A percentile compares a stretch with the other conserved stretches of the same genome.
phyloP scores from a whole-genome alignment of 2,329 filamentous ascomycete species.

The Plenodomus biglobosus region DNA sequence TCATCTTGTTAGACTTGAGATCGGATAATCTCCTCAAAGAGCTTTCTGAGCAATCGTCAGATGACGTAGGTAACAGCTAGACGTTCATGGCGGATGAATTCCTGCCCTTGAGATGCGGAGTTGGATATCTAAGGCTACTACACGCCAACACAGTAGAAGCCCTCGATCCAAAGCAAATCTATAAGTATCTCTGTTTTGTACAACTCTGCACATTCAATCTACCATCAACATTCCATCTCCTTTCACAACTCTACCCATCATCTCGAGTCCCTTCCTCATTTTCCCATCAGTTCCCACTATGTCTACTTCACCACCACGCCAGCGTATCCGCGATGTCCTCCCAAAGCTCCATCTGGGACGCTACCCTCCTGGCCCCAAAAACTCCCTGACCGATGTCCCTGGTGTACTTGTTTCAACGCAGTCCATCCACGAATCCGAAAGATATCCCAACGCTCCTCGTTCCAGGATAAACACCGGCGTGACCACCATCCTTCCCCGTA shows the following conservation, averaged over 20 bases:
- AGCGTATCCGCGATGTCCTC: slow-evolving; percentile 45
- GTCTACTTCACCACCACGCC: slow-evolving; percentile 21
- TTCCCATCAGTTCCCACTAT: slow-evolving; percentile 5
- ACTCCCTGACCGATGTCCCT: slow-evolving; percentile 50
- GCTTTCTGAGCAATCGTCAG: neutral
- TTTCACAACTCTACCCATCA: no score
- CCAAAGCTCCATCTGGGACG: slow-evolving; percentile 42
- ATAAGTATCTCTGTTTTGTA: neutral
- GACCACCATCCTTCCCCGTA: slow-evolving; percentile 49
- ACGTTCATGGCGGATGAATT: no score
- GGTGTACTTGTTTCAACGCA: slow-evolving; percentile 49
- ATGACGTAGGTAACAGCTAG: no score
- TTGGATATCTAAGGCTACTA: no score
- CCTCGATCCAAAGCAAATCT: neutral
- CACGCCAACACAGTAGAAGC: no score
- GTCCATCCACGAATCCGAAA: slow-evolving; percentile 38
- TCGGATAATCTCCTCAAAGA: neutral
- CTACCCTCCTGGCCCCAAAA: slow-evolving; percentile 44
- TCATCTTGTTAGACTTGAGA: neutral
- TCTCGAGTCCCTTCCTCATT: no score
- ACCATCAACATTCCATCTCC: no score
- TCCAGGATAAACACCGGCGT: slow-evolving; percentile 47
- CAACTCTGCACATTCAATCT: neutral
- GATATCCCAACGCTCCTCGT: slow-evolving; percentile 28
- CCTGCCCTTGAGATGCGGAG: no score